Evolutionary conservation across 306 rosid species (phyloP).

Genomic region (Prinsepia uniflora): DNA sequence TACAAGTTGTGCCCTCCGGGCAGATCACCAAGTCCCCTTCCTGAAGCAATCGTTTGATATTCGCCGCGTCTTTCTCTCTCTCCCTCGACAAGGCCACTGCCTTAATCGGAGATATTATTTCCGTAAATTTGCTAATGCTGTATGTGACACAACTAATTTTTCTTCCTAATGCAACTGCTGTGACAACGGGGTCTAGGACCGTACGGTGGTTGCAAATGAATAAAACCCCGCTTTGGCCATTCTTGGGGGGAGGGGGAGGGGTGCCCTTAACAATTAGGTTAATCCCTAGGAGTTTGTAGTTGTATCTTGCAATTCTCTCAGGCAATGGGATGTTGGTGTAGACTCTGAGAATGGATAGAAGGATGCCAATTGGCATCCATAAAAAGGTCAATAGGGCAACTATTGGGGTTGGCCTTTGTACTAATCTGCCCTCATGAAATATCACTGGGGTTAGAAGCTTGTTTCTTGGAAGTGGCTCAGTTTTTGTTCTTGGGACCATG

Average conservation of each 20-base stretch:
- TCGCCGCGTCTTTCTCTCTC: constrained; percentile 73
- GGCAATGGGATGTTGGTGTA: constrained; percentile 78
- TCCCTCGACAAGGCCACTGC: constrained; percentile 83
- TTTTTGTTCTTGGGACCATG: constrained; percentile 58
- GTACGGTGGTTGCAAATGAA: constrained; percentile 88
- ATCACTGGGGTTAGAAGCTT: constrained; percentile 74
- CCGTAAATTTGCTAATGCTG: constrained; percentile 80
- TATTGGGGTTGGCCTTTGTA: constrained; percentile 78
- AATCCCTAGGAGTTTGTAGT: constrained; percentile 70
- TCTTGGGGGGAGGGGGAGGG: constrained; percentile 77
- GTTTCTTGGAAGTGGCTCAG: constrained; percentile 66
- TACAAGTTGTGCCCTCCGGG: constrained; percentile 92
- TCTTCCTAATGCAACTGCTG: constrained; percentile 69
- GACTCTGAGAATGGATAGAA: constrained; percentile 68
- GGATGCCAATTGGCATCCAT: constrained; percentile 81
- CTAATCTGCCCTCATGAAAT: constrained; percentile 89
- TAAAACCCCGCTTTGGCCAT: constrained; percentile 71
- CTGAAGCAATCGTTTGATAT: constrained; percentile 61
- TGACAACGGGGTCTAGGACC: constrained; percentile 73
- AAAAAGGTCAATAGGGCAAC: constrained; percentile 58
- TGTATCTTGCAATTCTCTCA: constrained; percentile 59
- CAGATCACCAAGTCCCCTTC: constrained; percentile 90
- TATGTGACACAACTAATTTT: constrained; percentile 92
- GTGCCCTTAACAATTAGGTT: constrained; percentile 63
- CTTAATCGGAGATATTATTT: constrained; percentile 77